Evolutionary conservation across 352 stramenopile species (phyloP), one percentile per base, ranked within the genome.

Genomic region (Pythium plurisporium): DNA sequence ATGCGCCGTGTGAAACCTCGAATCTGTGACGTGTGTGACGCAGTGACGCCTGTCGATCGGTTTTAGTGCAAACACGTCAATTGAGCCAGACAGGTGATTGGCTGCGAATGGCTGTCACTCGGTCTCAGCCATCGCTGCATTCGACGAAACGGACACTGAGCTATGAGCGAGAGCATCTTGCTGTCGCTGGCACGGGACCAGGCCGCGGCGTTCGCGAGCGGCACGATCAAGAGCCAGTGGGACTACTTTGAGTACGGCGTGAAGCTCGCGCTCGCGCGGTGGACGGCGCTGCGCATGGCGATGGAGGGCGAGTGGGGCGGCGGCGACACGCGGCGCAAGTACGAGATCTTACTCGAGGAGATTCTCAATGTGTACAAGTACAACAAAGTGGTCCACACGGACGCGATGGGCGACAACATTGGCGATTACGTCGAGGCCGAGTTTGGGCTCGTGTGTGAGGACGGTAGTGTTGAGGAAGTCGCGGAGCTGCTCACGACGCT

Each of bases 231-330:
- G 64, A 83, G 67, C 12, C 82, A 71, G 64, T 93, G 82, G 82
- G 80, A 90, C 41, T 87, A 87, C 58, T 93, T 93, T 54, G 82
- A 91, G 65, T 90, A 91, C 62, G 74, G 75, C 51, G 79, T 89
- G 17, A 93, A 91, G 70, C 62, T 93, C 52, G 73, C 73, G 61
- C 48, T 94, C 49, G 70, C 79, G 7, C 81, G 83, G 20, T 94
- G 83, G 83, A 94, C 83, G 33, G 83, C 83, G 62, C 65, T 94
- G 63, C 81, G 83, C 48, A 91, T 94, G 78, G 83, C 83, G 31
- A 69, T 94, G 19, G 83, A 91, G 49, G 83, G 83, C 59, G 79
- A 91, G 55, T 94, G 83, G 83, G 83, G 83, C 53, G 81, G 81
- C 43, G 83, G 83, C 50, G 82, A 93, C 67, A 91, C 76, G 43